These are phyloP conservation scores for Dipodascus albidus DNA, from an alignment of 805 yeast species.

Conservation along the genomic window DNA sequence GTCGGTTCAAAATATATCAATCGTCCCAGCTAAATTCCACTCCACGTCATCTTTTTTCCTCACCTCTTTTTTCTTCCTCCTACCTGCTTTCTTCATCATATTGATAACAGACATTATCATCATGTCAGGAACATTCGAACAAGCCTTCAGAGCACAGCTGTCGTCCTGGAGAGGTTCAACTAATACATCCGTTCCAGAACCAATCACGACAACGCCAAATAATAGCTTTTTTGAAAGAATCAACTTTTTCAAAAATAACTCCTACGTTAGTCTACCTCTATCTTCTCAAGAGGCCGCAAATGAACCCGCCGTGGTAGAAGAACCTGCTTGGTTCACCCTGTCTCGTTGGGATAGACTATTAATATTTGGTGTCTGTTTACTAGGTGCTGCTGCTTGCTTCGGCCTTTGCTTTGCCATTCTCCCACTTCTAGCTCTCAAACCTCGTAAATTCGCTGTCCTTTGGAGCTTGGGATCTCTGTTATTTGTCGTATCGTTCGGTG, in stretches of 20 bases:
- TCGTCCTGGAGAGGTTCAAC: conserved; percentile 21
- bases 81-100: background rate
- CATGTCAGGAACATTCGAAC: conserved; percentile 13
- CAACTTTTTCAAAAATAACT: conserved; percentile 20
- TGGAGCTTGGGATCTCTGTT: conserved; percentile 90
- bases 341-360: conserved; percentile 72
- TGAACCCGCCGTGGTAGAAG: conserved; percentile 21
- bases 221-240: conserved; percentile 16
- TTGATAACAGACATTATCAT: background rate
- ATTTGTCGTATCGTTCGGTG: conserved; percentile 81
- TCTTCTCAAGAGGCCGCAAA: conserved; percentile 14
- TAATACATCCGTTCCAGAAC: conserved; percentile 11
- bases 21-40: background rate
- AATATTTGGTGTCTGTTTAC: conserved; percentile 65
- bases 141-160: conserved; percentile 25
- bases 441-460: conserved; percentile 71
- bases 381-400: conserved; percentile 73
- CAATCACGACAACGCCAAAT: conserved; percentile 6
- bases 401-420: conserved; percentile 69
- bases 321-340: conserved; percentile 29
- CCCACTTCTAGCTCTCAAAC: conserved; percentile 82
- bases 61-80: background rate
- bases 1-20: too few relatives aligned
- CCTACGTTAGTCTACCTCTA: conserved; percentile 15
- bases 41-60: background rate